A percentile compares a stretch with the other conserved stretches of the same genome.
phyloP scores from a whole-genome alignment of 306 rosid genomes.

The Prunus kanzakura region DNA sequence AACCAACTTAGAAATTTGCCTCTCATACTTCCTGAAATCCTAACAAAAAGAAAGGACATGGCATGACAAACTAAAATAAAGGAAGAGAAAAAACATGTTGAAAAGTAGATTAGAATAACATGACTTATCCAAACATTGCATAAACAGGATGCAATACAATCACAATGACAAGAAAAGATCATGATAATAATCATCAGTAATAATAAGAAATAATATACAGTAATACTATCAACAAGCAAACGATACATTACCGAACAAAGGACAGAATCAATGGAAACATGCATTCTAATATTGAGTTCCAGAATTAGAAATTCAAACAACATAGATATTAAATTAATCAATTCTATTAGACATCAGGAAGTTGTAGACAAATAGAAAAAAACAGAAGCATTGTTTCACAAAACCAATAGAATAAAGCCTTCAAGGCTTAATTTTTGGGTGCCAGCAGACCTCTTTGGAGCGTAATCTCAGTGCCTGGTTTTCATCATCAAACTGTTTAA shows the following conservation, averaged over 20 bases:
- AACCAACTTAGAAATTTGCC: constrained; percentile 57
- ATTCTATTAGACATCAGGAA: neutral
- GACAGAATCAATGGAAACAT: neutral
- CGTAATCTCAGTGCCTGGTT: constrained; percentile 50
- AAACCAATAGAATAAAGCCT: neutral
- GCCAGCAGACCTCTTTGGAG: constrained; percentile 53
- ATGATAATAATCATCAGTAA: constrained; percentile 6
- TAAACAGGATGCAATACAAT: neutral
- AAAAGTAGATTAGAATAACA: neutral
- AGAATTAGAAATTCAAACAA: neutral
- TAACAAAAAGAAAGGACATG: constrained; percentile 21
- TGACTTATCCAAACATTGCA: neutral
- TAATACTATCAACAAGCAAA: neutral
- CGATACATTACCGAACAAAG: neutral
- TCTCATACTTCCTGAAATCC: constrained; percentile 62
- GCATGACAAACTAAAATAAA: constrained; percentile 9
- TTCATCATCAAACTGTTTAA: constrained; percentile 50
- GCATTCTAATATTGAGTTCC: constrained; percentile 2
- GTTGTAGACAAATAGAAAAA: neutral
- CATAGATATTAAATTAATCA: neutral
- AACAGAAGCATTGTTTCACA: neutral
- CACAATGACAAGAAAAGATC: neutral
- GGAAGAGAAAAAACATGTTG: constrained; percentile 4
- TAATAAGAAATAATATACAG: constrained; percentile 11
- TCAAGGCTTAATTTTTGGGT: neutral